Percentiles rank a stretch among this genome's conserved stretches.
These are phyloP conservation scores for Cinnamomum micranthum DNA, from an alignment of 164 flowering plant genomes.

Conservation along the genomic window DNA sequence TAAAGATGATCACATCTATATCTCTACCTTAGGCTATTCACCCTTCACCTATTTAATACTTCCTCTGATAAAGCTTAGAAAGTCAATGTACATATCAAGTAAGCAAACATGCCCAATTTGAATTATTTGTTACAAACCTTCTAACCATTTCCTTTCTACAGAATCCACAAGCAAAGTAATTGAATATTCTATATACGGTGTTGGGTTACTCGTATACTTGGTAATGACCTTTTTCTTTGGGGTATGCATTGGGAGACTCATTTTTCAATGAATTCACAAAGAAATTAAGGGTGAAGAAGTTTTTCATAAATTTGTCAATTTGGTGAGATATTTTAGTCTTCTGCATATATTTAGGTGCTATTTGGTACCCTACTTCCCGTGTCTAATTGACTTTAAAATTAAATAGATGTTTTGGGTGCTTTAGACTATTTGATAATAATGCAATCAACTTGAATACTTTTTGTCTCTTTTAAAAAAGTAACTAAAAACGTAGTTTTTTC, in stretches of 20 bases:
- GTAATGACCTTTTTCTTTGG: slow-evolving; percentile 23
- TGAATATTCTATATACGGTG: neutral
- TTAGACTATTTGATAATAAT: too few relatives aligned
- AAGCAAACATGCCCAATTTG: neutral
- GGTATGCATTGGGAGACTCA: slow-evolving; percentile 17
- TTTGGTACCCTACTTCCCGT: neutral
- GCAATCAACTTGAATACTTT: too few relatives aligned
- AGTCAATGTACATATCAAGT: neutral
- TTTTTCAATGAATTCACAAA: slow-evolving; percentile 1
- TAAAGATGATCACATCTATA: too few relatives aligned
- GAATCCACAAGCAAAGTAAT: neutral
- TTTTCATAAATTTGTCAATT: neutral
- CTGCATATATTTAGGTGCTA: neutral
- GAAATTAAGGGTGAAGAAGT: slow-evolving; percentile 11
- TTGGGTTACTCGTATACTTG: neutral
- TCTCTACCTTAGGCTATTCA: neutral
- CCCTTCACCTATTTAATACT: neutral
- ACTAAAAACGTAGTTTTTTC: too few relatives aligned
- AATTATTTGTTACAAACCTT: neutral
- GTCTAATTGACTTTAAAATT: neutral
- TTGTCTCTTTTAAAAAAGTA: too few relatives aligned
- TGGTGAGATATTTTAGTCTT: neutral
- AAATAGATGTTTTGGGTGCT: neutral
- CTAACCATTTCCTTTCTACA: neutral
- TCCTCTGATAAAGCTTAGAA: neutral